Evolutionary conservation across 1,284 basidiomycete species (phyloP), one percentile per base, ranked within the genome.

Genomic region (Rhodotorula sp.): DNA sequence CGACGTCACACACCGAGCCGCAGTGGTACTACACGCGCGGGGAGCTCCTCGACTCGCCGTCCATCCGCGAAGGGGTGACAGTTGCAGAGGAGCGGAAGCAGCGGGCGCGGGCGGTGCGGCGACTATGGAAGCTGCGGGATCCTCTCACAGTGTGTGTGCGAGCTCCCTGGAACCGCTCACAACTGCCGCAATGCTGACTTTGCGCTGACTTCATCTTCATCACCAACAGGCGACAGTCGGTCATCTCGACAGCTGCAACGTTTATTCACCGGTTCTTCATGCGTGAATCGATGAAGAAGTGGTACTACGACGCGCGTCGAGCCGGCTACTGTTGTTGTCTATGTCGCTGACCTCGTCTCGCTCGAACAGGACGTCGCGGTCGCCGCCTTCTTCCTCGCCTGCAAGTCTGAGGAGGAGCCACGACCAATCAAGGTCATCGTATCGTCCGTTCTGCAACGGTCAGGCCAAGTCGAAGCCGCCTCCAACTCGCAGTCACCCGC

Each of bases 241-340:
- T 73, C 15, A 51, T 76, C 26, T 67, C 70, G 20, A 76, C 77
- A 6, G 76, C 77, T 2, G 71, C 75, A 5, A 69, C 73, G 9
- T 74, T 74, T 61, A 30, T 79, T 37, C 76, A 79, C 62, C 69
- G 77, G 4, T 79, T 79, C 68, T 79, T 77, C 72, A 79, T 79
- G 78, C 61, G 76, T 18, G 64, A 69, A 31, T 59, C 69, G 2
- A 31, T 78, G 28, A 71, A 76, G 44, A 48, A 70, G 24, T 77
- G 68, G 57, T 65, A 72, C 13, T 46, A 59, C 18, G 56, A 65
- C 22, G 76, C 74, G 48, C 61, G 66, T n/a, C 15, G 18, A 2
- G 5, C 47, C 11, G 10, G 10, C 34, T 10, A 16, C 13, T 9
- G 15, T 40, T 9, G 37, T 40, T 9, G 4, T 8, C n/a, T 13